Conservation (phyloP, 345 rosid genomes). For the Theobroma cacao region DNA sequence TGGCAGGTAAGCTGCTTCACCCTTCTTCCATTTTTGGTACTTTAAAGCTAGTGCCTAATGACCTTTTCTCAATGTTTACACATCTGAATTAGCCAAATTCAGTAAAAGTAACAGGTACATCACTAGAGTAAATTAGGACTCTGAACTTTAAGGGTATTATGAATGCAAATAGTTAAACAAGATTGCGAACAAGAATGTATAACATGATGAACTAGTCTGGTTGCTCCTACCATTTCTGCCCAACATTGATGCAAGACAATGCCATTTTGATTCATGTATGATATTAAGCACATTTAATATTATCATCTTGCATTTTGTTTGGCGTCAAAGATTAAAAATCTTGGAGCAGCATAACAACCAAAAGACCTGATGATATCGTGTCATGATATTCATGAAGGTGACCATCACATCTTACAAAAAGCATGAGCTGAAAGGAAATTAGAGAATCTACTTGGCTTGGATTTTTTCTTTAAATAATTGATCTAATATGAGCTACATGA, state of each 20-base stretch:
- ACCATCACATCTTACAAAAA: neutral
- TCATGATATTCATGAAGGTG: neutral
- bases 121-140: neutral
- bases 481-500: neutral
- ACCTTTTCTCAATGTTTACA: neutral
- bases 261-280: neutral
- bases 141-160: neutral
- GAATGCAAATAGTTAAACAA: neutral
- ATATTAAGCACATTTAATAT: neutral
- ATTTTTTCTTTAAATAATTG: neutral
- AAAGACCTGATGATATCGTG: no score
- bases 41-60: no score
- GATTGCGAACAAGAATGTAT: neutral
- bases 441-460: neutral
- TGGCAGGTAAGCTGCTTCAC: constrained; percentile 9
- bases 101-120: neutral
- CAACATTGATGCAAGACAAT: neutral
- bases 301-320: neutral
- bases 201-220: neutral
- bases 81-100: neutral
- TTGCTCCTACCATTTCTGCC: neutral
- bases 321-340: neutral
- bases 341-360: neutral
- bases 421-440: neutral
- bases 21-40: neutral